Conservation (phyloP, 108 stramenopile species). For the Nannochloropsis oceanica region DNA sequence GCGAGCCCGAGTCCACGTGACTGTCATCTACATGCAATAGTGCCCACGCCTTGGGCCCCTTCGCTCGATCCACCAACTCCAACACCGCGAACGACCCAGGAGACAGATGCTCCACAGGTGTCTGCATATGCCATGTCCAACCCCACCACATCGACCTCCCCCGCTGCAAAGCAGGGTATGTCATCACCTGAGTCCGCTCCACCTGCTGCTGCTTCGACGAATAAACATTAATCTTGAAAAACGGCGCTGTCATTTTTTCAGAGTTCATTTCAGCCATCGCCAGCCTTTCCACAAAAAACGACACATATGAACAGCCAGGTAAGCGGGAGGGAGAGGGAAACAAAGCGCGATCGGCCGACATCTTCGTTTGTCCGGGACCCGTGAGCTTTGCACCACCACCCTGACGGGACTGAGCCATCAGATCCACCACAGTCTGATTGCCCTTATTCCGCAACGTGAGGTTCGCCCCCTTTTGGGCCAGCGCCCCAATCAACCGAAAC, state of each 20-base stretch:
- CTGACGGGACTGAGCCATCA: background rate
- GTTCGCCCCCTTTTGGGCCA: background rate
- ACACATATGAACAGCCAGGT: slow-evolving; percentile 2
- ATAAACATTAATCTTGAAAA: background rate
- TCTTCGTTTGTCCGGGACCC: background rate
- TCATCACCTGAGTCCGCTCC: slow-evolving; percentile 13
- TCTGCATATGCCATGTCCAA: slow-evolving; percentile 40
- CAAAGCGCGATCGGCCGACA: background rate
- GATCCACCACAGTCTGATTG: background rate
- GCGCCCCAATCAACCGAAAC: slow-evolving; percentile 1
- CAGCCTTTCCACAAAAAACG: slow-evolving; percentile 18
- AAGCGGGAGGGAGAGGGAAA: background rate
- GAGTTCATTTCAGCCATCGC: background rate
- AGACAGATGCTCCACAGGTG: slow-evolving; percentile 36
- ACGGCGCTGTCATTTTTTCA: background rate
- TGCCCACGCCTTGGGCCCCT: slow-evolving; percentile 10
- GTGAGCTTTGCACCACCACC: background rate
- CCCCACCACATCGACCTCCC: slow-evolving; percentile 39
- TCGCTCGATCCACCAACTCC: slow-evolving; percentile 14
- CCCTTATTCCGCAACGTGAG: background rate
- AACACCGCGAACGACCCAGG: slow-evolving; percentile 5
- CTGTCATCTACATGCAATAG: slow-evolving; percentile 10
- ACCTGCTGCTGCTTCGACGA: background rate
- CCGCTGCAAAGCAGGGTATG: slow-evolving; percentile 6
- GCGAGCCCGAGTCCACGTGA: slow-evolving; percentile 4